These are phyloP conservation scores for Scutellaria galericulata DNA, from an alignment of 257 asterid species.

Conservation along the genomic window DNA sequence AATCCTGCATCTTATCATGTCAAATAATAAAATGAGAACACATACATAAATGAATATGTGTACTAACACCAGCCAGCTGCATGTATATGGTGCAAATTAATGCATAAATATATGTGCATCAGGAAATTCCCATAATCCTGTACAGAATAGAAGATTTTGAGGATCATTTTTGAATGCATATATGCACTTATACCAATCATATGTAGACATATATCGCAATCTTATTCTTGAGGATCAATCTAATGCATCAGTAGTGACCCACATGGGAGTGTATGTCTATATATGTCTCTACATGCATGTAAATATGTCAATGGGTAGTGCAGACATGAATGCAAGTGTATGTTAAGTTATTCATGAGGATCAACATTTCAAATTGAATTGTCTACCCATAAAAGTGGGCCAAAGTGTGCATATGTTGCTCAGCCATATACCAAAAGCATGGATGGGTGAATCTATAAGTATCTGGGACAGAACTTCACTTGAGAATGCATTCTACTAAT, in stretches of 20 bases:
- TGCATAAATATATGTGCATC: conserved; percentile 19
- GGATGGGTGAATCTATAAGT: background rate
- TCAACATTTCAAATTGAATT: conserved; percentile 11
- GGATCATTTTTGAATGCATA: conserved; percentile 2
- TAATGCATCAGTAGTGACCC: background rate
- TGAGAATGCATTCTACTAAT: conserved; percentile 20
- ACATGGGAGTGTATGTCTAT: background rate
- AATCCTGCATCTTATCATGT: conserved; percentile 21
- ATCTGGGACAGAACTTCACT: conserved; percentile 20
- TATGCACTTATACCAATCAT: background rate
- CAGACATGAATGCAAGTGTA: background rate
- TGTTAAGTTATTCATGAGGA: background rate
- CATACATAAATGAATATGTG: background rate
- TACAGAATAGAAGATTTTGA: conserved; percentile 2
- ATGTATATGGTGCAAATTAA: background rate
- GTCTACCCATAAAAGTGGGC: conserved; percentile 9
- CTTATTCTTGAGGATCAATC: conserved; percentile 10
- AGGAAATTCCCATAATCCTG: background rate
- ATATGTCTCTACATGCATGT: background rate
- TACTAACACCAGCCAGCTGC: conserved; percentile 1
- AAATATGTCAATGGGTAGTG: background rate
- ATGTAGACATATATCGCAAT: conserved; percentile 19
- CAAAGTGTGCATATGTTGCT: conserved; percentile 8
- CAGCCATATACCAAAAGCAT: conserved; percentile 14
- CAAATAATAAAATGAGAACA: conserved; percentile 23